Base-by-base conservation (phyloP, 2,329 filamentous ascomycete species). In the Curvularia spicifera region DNA sequence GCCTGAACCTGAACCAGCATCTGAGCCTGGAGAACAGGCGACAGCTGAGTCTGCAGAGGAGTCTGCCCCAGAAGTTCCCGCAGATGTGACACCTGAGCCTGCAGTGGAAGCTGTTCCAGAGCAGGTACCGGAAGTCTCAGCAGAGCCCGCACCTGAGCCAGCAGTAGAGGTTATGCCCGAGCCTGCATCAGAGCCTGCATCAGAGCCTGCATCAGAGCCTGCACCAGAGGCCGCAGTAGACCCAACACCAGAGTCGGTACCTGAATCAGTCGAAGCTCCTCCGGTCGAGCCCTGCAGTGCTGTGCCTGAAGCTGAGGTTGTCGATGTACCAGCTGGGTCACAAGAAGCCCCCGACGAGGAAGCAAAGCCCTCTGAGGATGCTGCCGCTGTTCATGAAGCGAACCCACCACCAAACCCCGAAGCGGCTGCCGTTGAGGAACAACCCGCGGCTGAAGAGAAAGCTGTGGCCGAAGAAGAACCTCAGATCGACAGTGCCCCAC, bases 371-470 rank as follows among this genome's bases (percentile, higher is more conserved):
- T 24, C 37, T 12, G 53, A 45, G 44, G 57, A 52, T n/a, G 10
- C 53, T 39, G 20, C 28, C 20, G 7, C 4, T 28, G 5, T 7
- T n/a, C 47, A 49, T n/a, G 57, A 59, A 18, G 13, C 18, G 37
- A 20, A 43, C 13, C 13, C 40, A 7, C 18, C 31, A 26, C n/a
- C 51, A 15, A 28, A 20, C 6, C 15, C 46, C 9, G 48, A 57
- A 18, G 42, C 33, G 28, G 28, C 52, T 12, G 42, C 15, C 22
- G 52, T 18, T 12, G 50, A 52, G 31, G 48, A 55, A 33, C 51
- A 58, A 18, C 12, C 24, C 6, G 33, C 2, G 40, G 22, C 13
- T 20, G n/a, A 35, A 24, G 39, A 49, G 7, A 46, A 39, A 10
- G 12, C 18, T 10, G 20, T 20, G 4, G 20, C n/a, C 39, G 51